Evolutionary conservation across 108 stramenopile genomes (phyloP).

Genomic region (Fragilaria crotonensis): DNA sequence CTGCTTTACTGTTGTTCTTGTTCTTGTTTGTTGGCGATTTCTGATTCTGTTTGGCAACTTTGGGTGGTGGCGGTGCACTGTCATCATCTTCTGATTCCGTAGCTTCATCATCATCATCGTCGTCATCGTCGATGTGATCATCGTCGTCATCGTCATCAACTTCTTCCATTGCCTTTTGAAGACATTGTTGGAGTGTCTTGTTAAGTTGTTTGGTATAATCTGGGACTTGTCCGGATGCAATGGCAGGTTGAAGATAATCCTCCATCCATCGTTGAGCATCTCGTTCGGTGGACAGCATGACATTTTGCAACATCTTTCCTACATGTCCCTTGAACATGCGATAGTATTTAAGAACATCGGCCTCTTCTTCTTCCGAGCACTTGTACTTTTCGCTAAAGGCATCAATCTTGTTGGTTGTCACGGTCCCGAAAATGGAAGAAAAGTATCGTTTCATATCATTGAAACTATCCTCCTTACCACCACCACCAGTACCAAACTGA

Average conservation of each 20-base stretch:
- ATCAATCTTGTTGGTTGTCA: slow-evolving; percentile 63
- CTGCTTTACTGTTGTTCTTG: slow-evolving; percentile 23
- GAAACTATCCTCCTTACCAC: slow-evolving; percentile 9
- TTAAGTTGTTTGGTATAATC: slow-evolving; percentile 37
- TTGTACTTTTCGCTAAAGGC: slow-evolving; percentile 77
- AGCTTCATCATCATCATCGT: slow-evolving; percentile 12
- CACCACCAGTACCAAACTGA: no score
- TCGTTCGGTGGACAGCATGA: slow-evolving; percentile 56
- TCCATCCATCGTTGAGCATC: slow-evolving; percentile 71
- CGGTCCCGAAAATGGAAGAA: slow-evolving; percentile 64
- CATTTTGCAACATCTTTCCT: slow-evolving; percentile 66
- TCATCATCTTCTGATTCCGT: slow-evolving; percentile 23
- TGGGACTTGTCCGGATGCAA: slow-evolving; percentile 38
- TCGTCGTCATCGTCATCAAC: slow-evolving; percentile 13
- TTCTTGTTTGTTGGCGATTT: slow-evolving; percentile 10
- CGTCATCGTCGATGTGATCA: neutral
- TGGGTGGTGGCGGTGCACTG: slow-evolving; percentile 21
- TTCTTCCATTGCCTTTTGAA: slow-evolving; percentile 23
- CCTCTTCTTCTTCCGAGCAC: slow-evolving; percentile 73
- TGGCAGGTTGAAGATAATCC: slow-evolving; percentile 75
- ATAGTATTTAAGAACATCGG: slow-evolving; percentile 71
- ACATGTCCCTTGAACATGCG: slow-evolving; percentile 57
- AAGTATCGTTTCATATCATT: slow-evolving; percentile 61
- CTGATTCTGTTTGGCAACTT: neutral
- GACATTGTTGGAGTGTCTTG: slow-evolving; percentile 32